A percentile compares a stretch with the other conserved stretches of the same genome.
Conservation (phyloP, 2,329 filamentous ascomycete genomes). For the Dactylonectria estremocensis region DNA sequence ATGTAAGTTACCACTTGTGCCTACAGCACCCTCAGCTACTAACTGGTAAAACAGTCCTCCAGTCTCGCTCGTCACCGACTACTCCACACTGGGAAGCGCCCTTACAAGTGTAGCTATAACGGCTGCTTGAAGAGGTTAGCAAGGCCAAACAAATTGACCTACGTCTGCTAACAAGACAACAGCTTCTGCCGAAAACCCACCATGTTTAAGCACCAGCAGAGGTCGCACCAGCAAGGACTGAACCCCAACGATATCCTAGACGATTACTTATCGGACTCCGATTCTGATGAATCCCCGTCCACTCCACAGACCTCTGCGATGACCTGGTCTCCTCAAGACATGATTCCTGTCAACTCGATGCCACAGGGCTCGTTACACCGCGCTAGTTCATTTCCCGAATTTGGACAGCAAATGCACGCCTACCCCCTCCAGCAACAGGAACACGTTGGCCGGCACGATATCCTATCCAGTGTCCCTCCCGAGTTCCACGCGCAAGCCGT, state of each 20-base stretch:
- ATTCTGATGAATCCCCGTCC: slow-evolving; percentile 70
- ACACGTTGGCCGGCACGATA: slow-evolving; percentile 64
- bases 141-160: not conserved
- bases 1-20: slow-evolving; percentile 63
- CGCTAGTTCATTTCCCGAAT: slow-evolving; percentile 69
- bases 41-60: slow-evolving; percentile 65
- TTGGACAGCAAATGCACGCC: slow-evolving; percentile 63
- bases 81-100: slow-evolving; percentile 77
- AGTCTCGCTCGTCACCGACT: slow-evolving; percentile 76
- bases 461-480: slow-evolving; percentile 58
- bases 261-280: slow-evolving; percentile 71
- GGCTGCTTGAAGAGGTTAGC: slow-evolving; percentile 74
- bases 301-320: slow-evolving; percentile 70
- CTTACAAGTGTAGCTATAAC: slow-evolving; percentile 73
- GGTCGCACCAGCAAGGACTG: slow-evolving; percentile 72
- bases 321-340: slow-evolving; percentile 65
- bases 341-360: slow-evolving; percentile 57
- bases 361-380: slow-evolving; percentile 62
- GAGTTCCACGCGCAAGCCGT: slow-evolving; percentile 61
- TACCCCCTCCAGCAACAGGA: slow-evolving; percentile 59
- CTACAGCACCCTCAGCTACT: slow-evolving; percentile 7
- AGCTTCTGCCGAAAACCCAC: slow-evolving; percentile 82
- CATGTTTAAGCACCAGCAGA: slow-evolving; percentile 77
- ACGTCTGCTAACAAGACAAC: slow-evolving; percentile 40
- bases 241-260: slow-evolving; percentile 68